Evolutionary conservation across 2,329 filamentous ascomycete species (phyloP).

Genomic region (Trichoderma atrobrunneum): DNA sequence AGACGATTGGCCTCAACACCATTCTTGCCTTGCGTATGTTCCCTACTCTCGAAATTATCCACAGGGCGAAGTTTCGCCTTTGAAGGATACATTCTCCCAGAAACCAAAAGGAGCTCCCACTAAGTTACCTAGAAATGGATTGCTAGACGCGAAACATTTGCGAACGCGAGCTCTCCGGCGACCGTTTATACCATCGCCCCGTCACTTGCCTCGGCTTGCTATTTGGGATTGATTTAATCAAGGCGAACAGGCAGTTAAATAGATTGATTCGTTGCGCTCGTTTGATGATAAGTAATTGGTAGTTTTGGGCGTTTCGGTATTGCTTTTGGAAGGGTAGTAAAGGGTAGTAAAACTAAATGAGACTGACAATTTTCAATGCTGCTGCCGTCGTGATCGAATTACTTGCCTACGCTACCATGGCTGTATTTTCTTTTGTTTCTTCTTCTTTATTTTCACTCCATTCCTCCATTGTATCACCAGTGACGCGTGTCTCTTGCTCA

Average conservation of each 20-base stretch:
- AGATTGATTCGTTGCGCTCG: neutral
- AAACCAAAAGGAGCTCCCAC: neutral
- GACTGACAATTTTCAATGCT: neutral
- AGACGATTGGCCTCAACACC: slow-evolving; percentile 17
- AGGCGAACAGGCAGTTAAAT: neutral
- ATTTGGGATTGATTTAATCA: neutral
- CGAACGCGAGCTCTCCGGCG: slow-evolving; percentile 21
- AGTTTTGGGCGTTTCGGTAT: neutral
- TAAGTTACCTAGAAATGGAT: slow-evolving; percentile 2
- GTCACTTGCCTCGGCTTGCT: neutral
- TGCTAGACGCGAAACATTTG: neutral
- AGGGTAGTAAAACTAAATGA: neutral
- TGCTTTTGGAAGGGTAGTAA: neutral
- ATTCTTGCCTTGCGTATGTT: slow-evolving; percentile 8
- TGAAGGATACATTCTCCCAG: neutral
- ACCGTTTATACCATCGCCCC: neutral
- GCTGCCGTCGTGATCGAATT: neutral
- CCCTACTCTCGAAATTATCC: neutral
- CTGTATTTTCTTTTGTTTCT: neutral
- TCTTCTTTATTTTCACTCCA: neutral
- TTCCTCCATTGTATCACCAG: neutral
- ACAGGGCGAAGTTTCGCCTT: neutral
- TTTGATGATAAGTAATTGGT: neutral
- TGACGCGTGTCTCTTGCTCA: neutral
- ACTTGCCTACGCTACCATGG: neutral